These are phyloP conservation scores for Myriosclerotinia duriaeana DNA, from an alignment of 2,329 filamentous ascomycete species.

Conservation along the genomic window DNA sequence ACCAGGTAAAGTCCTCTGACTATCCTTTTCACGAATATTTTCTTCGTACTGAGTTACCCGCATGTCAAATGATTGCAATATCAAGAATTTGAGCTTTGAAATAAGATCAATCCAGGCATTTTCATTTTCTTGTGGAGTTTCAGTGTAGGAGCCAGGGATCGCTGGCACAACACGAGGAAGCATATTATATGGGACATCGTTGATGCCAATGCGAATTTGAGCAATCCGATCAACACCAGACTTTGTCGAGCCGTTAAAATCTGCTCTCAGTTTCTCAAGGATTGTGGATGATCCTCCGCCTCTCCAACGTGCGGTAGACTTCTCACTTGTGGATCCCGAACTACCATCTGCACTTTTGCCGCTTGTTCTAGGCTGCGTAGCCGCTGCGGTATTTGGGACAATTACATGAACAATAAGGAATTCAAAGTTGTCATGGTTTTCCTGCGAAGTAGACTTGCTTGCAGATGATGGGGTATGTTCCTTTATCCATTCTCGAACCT, in stretches of 20 bases:
- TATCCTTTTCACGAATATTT: conserved; percentile 91
- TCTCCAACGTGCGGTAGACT: conserved; percentile 71
- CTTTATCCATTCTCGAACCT: conserved; percentile 90
- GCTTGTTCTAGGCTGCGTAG: conserved; percentile 70
- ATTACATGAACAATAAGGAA: conserved; percentile 95
- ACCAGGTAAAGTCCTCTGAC: conserved; percentile 80
- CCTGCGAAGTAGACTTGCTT: conserved; percentile 64
- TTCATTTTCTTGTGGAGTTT: conserved; percentile 75
- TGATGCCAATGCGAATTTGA: conserved; percentile 77
- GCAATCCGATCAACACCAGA: conserved; percentile 72
- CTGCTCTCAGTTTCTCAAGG: conserved; percentile 82
- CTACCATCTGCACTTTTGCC: conserved; percentile 50
- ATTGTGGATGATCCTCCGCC: conserved; percentile 76
- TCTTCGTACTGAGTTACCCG: conserved; percentile 94
- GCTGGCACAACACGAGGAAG: conserved; percentile 63
- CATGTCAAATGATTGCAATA: conserved; percentile 84
- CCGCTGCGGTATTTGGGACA: conserved; percentile 77
- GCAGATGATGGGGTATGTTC: conserved; percentile 62
- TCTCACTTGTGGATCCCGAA: conserved; percentile 61
- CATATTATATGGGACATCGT: conserved; percentile 65
- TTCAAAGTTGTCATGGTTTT: conserved; percentile 95
- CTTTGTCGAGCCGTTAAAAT: conserved; percentile 81
- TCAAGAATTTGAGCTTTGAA: conserved; percentile 80
- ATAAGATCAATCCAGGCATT: conserved; percentile 83
- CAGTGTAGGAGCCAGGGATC: conserved; percentile 62